Evolutionary conservation across 2,329 filamentous ascomycete genomes (phyloP).

Genomic region (Curvularia eragrostidis): DNA sequence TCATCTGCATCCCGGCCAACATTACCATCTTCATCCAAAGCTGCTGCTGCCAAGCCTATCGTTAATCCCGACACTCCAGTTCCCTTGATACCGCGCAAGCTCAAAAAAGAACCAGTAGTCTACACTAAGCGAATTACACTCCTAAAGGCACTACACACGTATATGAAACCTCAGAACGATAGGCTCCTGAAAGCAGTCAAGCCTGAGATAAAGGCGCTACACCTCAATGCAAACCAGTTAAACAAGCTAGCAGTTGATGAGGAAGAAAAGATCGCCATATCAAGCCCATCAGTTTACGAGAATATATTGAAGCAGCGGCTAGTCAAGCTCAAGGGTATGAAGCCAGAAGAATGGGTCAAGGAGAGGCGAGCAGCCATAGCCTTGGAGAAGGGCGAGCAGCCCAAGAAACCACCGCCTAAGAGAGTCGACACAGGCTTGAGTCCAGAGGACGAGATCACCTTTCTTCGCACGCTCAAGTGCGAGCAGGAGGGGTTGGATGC

Average conservation of each 20-base stretch:
- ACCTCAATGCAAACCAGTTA: constrained; percentile 69
- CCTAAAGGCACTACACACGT: constrained; percentile 68
- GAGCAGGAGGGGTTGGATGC: constrained; percentile 68
- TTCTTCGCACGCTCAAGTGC: constrained; percentile 62
- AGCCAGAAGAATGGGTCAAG: constrained; percentile 71
- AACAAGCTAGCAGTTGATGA: constrained; percentile 75
- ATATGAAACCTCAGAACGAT: constrained; percentile 71
- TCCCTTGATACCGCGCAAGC: constrained; percentile 69
- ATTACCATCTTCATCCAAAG: constrained; percentile 38
- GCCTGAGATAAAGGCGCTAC: constrained; percentile 60
- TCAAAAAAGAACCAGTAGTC: constrained; percentile 59
- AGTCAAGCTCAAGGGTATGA: constrained; percentile 77
- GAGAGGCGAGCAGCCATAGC: constrained; percentile 55
- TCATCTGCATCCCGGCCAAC: constrained; percentile 38
- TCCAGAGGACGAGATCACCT: constrained; percentile 64
- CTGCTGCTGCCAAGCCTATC: constrained; percentile 20
- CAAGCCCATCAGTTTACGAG: constrained; percentile 74
- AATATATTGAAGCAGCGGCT: constrained; percentile 87
- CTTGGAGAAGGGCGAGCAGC: constrained; percentile 33
- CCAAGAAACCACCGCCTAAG: constrained; percentile 55
- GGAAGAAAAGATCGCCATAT: constrained; percentile 76
- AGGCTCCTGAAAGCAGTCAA: constrained; percentile 63
- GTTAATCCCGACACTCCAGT: constrained; percentile 52
- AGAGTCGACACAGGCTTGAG: constrained; percentile 74
- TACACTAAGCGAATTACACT: constrained; percentile 43